Evolutionary conservation across 805 yeast species (phyloP), one percentile per base, ranked within the genome.

Genomic region (Hanseniaspora vineae): DNA sequence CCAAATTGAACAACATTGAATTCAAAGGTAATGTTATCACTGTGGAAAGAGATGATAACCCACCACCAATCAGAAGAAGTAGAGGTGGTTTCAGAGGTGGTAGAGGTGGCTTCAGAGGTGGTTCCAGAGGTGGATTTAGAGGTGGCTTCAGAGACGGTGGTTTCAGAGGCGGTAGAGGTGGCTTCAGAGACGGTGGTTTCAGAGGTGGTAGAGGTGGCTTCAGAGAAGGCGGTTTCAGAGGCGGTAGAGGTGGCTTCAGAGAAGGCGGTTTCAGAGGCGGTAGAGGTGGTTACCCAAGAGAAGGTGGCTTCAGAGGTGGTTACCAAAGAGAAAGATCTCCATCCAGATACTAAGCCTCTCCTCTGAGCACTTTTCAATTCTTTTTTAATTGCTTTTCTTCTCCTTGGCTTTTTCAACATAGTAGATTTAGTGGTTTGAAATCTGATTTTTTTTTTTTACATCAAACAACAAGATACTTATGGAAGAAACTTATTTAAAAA

Each of bases 281-380:
- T 54, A 57, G 69, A 54, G 67, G 71, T 42, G 71, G 70, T 35
- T 66, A 58, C 54, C 59, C 62, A 46, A 50, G 61, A 51, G 55
- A 55, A 13, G 44, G 44, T 44, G 54, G 57, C 31, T 55, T 46
- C 48, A 70, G 77, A 59, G 69, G 61, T 45, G 60, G 58, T 45
- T 71, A 72, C 62, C 76, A 74, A 55, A 74, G 84, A 63, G 84
- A 79, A 64, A 80, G 87, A 76, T 80, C 88, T 51, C 87, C 88
- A 67, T 74, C 82, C 54, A 79, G 86, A 70, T 80, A 78, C 65
- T 77, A 68, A 67, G 43, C 39, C 14, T 11, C 12, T 39, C 10
- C 13, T 31, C 5, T 11, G 10, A 43, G 9, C 23, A 15, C 6
- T 18, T 31, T 20, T 13, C 9, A 31, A 14, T 35, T 19, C 29